Base-by-base conservation (phyloP, 1,284 basidiomycete species). In the Ustilago bromivora region DNA sequence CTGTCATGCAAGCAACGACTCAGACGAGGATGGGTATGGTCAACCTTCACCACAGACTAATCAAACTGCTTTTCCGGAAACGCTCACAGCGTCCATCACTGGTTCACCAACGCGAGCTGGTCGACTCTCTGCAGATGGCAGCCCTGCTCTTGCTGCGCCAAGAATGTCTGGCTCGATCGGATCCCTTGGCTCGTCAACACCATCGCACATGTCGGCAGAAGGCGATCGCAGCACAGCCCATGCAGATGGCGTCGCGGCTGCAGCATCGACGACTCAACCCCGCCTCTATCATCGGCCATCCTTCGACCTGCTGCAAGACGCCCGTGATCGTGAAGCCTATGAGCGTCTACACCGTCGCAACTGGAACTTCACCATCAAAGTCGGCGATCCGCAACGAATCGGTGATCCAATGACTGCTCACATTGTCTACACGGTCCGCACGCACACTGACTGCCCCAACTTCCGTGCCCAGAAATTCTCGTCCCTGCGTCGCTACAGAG, bases 401-500 rank as follows among this genome's bases (percentile, higher is more conserved):
- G 82, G 84, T 19, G 84, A 85, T 56, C 80, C 82, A 4, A 70
- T 86, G 49, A 83, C 82, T 1, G 84, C 78, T 3, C 84, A 86
- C 58, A 85, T 82, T 7, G 84, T 85, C 53, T 86, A 99, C 86
- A 84, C 84, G 1, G 82, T 86, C 12, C 78, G 84, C 17, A 80
- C 82, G 12, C 64, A 59, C 40, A 82, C 84, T 53, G 72, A 85
- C 66, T 63, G 69, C 53, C 68, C 79, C 10, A 43, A 57, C 56
- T 80, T 84, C 54, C 64, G 76, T 13, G 56, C 74, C 10, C 38
- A 32, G 34, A 72, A 82, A 23, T 81, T 84, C 43, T 84, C 95
- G 4, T 95, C 97, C 41, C 90, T 99, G 8, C 91, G 96, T 19
- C 92, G 96, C 28, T 99, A 97, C 87, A 94, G 93, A 23, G 97